A percentile compares a stretch with the other conserved stretches of the same genome.
Evolutionary conservation across 257 asterid species (phyloP).

Genomic region (Parsonsia alboflavescens): DNA sequence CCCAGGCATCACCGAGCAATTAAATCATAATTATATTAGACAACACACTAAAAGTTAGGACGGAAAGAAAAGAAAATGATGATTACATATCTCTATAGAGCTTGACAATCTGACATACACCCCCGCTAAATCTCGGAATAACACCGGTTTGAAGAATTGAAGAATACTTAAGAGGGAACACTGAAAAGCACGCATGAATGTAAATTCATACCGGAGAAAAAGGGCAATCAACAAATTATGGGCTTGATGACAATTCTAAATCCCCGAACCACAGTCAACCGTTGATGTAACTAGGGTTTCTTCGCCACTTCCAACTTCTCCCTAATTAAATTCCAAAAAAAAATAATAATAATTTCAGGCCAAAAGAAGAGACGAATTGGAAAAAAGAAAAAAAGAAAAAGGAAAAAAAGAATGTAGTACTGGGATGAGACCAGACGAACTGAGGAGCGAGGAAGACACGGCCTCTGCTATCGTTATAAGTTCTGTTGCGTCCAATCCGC

Average conservation of each 20-base stretch:
- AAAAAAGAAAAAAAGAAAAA: background rate
- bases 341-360: background rate
- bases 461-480: background rate
- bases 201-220: slow-evolving; percentile 15
- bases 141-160: background rate
- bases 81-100: background rate
- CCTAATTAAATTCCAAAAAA: background rate
- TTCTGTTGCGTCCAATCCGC: background rate
- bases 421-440: background rate
- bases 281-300: slow-evolving; percentile 13
- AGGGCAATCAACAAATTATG: background rate
- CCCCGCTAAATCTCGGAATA: background rate
- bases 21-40: too few relatives aligned
- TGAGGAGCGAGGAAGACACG: too few relatives aligned
- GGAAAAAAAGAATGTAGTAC: too few relatives aligned
- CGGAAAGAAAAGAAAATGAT: background rate
- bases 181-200: background rate
- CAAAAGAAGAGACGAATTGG: background rate
- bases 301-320: background rate
- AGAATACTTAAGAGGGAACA: background rate
- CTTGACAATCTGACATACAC: too few relatives aligned
- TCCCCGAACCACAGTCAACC: background rate
- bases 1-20: background rate
- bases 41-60: background rate
- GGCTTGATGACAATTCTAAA: background rate